Base-by-base conservation (phyloP, 352 stramenopile genomes). In the Peronospora tabacina region DNA sequence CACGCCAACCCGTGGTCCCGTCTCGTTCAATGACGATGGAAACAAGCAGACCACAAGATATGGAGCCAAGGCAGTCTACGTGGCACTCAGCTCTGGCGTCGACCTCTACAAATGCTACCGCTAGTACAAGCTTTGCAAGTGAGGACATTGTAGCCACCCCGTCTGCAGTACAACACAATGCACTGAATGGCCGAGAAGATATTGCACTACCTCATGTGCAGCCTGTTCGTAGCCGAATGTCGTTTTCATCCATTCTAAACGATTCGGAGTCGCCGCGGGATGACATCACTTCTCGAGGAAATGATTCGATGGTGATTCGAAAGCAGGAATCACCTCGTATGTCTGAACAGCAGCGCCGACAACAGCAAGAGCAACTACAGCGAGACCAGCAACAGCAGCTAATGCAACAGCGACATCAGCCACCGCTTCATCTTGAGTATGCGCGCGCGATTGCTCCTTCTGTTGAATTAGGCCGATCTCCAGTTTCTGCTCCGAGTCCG, bases 171-270 rank as follows among this genome's bases (percentile, higher is more conserved):
- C 36, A 50, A 41, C 30, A 44, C 16, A 51, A 49, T 28, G 26
- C 12, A 13, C 39, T 33, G 11, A 55, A 58, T 50, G 54, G 42
- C 1, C 55, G 59, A 35, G 43, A 51, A 36, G 48, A 46, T 16
- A 44, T 68, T 26, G 58, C 42, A 12, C 46, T 44, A 20, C 57
- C 49, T 32, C 39, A 50, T 17, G 40, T 62, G 15, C 53, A 66
- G 22, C 46, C 63, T 45, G 55, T 72, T 44, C 58, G 63, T 12
- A 93, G 81, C 52, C 66, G 80, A n/a, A 94, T 94, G 82, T 94
- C 82, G 33, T 94, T 94, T 36, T 91, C 80, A 22, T 94, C 82
- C 3, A 94, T 94, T 46, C 42, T 94, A 44, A 94, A 94, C 44
- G 76, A 94, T 20, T 87, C 77, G 1, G 77, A 91, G 55, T 88